A percentile compares a stretch with the other conserved stretches of the same genome.
These are phyloP conservation scores for Pyrrhoderma lamaoense DNA, from an alignment of 1,284 basidiomycete genomes.

Conservation along the genomic window DNA sequence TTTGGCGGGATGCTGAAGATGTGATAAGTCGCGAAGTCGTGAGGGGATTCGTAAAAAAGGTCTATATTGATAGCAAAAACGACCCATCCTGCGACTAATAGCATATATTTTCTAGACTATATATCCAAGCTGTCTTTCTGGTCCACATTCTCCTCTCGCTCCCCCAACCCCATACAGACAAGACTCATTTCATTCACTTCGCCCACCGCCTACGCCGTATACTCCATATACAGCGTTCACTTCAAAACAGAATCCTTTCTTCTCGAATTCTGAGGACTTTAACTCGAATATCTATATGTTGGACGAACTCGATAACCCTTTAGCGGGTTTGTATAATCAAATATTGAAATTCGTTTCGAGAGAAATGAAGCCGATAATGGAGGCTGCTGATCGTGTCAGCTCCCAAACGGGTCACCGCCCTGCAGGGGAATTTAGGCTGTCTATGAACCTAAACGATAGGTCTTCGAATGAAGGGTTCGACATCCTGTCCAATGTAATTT, in stretches of 20 bases:
- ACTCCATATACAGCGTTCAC: constrained; percentile 58
- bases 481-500: constrained; percentile 81
- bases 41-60: constrained; percentile 70
- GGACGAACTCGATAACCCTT: constrained; percentile 55
- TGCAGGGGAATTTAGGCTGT: neutral
- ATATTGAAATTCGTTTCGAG: constrained; percentile 75
- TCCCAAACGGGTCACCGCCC: neutral
- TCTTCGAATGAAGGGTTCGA: constrained; percentile 51
- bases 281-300: constrained; percentile 38
- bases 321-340: constrained; percentile 74
- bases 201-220: constrained; percentile 52
- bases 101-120: constrained; percentile 44
- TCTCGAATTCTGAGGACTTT: constrained; percentile 25
- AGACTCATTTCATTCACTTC: constrained; percentile 10
- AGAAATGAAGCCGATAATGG: constrained; percentile 66
- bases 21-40: constrained; percentile 68
- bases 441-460: neutral
- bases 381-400: constrained; percentile 63
- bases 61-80: too few relatives aligned
- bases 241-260: constrained; percentile 41
- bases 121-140: constrained; percentile 57
- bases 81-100: constrained; percentile 6
- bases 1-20: constrained; percentile 83
- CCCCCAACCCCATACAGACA: constrained; percentile 30
- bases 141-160: constrained; percentile 64